Evolutionary conservation across 1,284 basidiomycete species (phyloP).

Genomic region (Boletus nobilissimus): DNA sequence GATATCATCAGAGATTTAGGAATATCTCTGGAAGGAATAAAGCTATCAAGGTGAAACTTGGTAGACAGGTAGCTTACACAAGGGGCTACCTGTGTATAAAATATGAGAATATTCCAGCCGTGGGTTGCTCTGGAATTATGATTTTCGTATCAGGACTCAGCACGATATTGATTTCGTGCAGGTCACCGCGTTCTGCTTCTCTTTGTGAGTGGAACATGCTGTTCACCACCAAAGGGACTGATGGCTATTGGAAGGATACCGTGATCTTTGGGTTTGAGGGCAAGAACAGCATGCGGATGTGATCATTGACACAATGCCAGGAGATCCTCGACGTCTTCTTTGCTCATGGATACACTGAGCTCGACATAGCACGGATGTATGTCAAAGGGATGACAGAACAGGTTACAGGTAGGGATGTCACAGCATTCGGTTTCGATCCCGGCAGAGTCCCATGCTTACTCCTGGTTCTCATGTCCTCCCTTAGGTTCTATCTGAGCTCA

Average conservation of each 20-base stretch:
- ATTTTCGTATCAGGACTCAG: no score
- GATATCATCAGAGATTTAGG: no score
- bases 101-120: no score
- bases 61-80: no score
- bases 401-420: slow-evolving; percentile 43
- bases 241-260: slow-evolving; percentile 50
- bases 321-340: slow-evolving; percentile 60
- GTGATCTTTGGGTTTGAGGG: slow-evolving; percentile 61
- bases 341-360: slow-evolving; percentile 54
- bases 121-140: no score
- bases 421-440: neutral
- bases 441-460: neutral
- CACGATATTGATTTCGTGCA: no score
- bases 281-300: slow-evolving; percentile 55
- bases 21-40: no score
- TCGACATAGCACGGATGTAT: slow-evolving; percentile 63
- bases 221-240: neutral
- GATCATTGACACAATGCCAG: slow-evolving; percentile 53
- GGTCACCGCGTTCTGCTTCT: slow-evolving; percentile 53
- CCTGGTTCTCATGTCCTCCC: neutral
- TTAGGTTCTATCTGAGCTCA: slow-evolving; percentile 56
- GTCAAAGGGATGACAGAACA: slow-evolving; percentile 62
- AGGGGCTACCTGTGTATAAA: no score
- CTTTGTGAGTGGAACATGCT: slow-evolving; percentile 40
- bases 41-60: no score